Evolutionary conservation across 495 filamentous ascomycete genomes (phyloP).

Genomic region (Penicillium roqueforti): DNA sequence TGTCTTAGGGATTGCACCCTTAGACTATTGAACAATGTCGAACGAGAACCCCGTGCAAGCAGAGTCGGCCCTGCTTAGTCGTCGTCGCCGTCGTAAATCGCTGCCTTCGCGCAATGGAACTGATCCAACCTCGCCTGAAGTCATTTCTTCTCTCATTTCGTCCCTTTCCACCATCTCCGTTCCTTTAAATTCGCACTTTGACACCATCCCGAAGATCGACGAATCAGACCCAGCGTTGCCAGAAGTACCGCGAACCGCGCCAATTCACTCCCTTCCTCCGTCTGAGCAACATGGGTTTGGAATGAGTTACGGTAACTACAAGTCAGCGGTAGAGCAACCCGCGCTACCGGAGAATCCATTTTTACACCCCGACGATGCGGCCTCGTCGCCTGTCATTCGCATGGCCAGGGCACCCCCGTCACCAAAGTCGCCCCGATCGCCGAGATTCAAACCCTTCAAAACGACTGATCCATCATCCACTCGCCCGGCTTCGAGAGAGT

Average conservation of each 20-base stretch:
- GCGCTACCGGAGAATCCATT: slow-evolving; percentile 38
- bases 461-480: slow-evolving; percentile 18
- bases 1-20: slow-evolving; percentile 4
- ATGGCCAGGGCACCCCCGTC: slow-evolving; percentile 83
- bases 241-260: slow-evolving; percentile 37
- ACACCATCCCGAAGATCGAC: slow-evolving; percentile 51
- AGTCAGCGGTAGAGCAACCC: slow-evolving; percentile 19
- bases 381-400: slow-evolving; percentile 75
- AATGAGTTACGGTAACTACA: slow-evolving; percentile 64
- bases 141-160: slow-evolving; percentile 91
- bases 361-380: slow-evolving; percentile 69
- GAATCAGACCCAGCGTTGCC: slow-evolving; percentile 47
- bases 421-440: slow-evolving; percentile 46
- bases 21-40: slow-evolving; percentile 36
- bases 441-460: slow-evolving; percentile 43
- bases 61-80: slow-evolving; percentile 33
- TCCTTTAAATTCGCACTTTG: slow-evolving; percentile 69
- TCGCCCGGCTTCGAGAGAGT: slow-evolving; percentile 38
- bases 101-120: slow-evolving; percentile 33
- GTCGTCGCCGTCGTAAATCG: slow-evolving; percentile 40
- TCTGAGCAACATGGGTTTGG: slow-evolving; percentile 54
- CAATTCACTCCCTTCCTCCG: slow-evolving; percentile 27
- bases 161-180: slow-evolving; percentile 83
- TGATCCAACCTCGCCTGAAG: slow-evolving; percentile 75
- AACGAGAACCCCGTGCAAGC: slow-evolving; percentile 25